Conservation (phyloP, 306 rosid genomes). For the Begonia masoniana region DNA sequence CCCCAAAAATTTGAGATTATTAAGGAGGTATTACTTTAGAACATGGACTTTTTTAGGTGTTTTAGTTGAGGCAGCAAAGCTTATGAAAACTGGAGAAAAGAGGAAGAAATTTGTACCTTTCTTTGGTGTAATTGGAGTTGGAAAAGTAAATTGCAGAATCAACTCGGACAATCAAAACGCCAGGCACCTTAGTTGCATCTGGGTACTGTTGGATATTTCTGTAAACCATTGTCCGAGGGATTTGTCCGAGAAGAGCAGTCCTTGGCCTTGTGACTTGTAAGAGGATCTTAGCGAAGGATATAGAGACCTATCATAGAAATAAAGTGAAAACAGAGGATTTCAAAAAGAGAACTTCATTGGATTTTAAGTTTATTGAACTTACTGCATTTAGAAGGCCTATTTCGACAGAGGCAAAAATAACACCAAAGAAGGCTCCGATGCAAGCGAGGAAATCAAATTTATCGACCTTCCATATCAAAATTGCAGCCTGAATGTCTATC, state of each 20-base stretch:
- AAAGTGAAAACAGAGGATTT: no score
- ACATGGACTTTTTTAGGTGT: no score
- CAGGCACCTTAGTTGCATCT: constrained; percentile 62
- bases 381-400: constrained; percentile 87
- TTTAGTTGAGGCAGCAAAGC: neutral
- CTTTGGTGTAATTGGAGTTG: constrained; percentile 83
- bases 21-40: neutral
- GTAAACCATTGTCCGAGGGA: constrained; percentile 69
- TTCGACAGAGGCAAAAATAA: constrained; percentile 67
- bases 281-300: constrained; percentile 85
- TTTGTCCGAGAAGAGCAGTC: constrained; percentile 74
- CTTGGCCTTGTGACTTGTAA: constrained; percentile 92
- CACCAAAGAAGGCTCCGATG: constrained; percentile 96
- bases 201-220: constrained; percentile 86
- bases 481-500: constrained; percentile 69
- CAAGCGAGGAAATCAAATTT: constrained; percentile 85
- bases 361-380: constrained; percentile 7
- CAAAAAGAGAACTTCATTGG: no score
- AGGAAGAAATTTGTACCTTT: constrained; percentile 47
- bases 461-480: constrained; percentile 81
- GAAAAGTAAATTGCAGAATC: constrained; percentile 94
- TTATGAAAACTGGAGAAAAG: neutral
- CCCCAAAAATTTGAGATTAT: neutral
- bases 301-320: constrained; percentile 42
- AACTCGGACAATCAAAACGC: constrained; percentile 74